Conservation (phyloP, 257 asterid species). For the Solanum okadae region DNA sequence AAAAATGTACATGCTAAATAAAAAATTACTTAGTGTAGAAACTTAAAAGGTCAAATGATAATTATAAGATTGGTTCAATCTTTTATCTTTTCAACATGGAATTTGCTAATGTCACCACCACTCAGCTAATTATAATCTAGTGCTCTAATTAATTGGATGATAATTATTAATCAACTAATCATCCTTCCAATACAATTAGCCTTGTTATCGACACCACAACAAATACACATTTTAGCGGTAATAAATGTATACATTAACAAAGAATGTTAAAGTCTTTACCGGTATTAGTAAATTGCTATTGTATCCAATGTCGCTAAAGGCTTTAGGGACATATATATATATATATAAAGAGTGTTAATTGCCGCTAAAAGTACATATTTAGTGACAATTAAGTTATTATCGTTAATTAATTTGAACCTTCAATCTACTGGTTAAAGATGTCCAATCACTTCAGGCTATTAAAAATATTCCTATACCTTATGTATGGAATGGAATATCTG, state of each 20-base stretch:
- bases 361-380: too few relatives aligned
- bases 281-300: too few relatives aligned
- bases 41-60: neutral
- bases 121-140: neutral
- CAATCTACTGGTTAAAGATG: neutral
- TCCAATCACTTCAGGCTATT: too few relatives aligned
- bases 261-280: too few relatives aligned
- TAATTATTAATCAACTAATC: neutral
- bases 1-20: neutral
- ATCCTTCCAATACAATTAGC: neutral
- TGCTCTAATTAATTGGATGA: neutral
- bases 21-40: neutral
- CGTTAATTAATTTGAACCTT: too few relatives aligned
- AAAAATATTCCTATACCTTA: neutral
- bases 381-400: too few relatives aligned
- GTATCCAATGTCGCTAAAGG: too few relatives aligned
- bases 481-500: neutral
- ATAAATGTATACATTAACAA: too few relatives aligned
- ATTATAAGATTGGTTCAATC: neutral
- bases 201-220: too few relatives aligned
- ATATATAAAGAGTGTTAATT: too few relatives aligned
- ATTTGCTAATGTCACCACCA: neutral
- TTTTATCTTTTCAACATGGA: neutral
- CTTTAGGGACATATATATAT: too few relatives aligned
- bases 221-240: too few relatives aligned